Base-by-base conservation (phyloP, 2,329 filamentous ascomycete species). In the Fusarium sp. region DNA sequence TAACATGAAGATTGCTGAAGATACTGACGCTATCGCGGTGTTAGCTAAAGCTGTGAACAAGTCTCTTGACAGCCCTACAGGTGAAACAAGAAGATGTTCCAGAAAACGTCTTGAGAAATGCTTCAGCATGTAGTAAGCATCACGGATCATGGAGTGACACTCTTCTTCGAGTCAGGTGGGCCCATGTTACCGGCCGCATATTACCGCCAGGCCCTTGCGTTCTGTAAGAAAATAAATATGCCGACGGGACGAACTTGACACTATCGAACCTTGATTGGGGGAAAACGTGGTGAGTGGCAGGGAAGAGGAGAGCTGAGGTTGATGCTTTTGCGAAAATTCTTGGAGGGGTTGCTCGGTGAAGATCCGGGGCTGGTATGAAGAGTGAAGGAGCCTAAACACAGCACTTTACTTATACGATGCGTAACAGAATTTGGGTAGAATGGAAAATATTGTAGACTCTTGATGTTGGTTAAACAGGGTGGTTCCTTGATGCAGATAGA, bases 121-220 rank as follows among this genome's bases (percentile, higher is more conserved):
- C 39, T 33, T 38, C 54, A 48, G 16, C n/a, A n/a, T n/a, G n/a
- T n/a, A n/a, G n/a, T n/a, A n/a, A n/a, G n/a, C 19, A 54, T 29
- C 65, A 49, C 57, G 18, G 59, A 55, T 42, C 59, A 39, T 42
- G 25, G n/a, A 62, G 33, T 45, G 51, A 27, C 39, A 38, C 35
- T 57, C 37, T 31, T 60, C 15, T n/a, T 5, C 64, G 46, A 69
- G 62, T 71, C 69, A 65, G 57, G 46, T 54, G 38, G 69, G 10
- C 37, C 70, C 58, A 39, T 52, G 41, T 37, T 16, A 7, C 44
- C 59, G 64, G 58, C 51, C 65, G 65, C 58, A 64, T 35, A 52
- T 58, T 23, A 33, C 49, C 49, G 59, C 39, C 46, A 52, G 35
- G 41, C 51, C 25, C 51, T 63, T 57, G 27, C 23, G 35, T 33